Base-by-base conservation (phyloP, 2,329 filamentous ascomycete species). In the Beauveria pseudobassiana region DNA sequence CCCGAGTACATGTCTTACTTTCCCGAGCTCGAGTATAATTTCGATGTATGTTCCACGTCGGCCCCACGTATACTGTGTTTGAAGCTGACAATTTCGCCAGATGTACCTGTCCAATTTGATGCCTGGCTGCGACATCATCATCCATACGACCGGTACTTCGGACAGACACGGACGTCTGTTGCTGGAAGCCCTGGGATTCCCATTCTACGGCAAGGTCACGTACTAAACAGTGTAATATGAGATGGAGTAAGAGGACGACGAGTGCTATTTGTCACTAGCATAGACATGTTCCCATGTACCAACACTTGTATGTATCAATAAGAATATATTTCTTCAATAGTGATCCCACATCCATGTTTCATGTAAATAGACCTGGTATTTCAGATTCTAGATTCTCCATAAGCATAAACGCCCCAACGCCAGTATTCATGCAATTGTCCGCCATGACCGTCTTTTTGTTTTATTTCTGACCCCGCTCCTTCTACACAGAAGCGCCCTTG, bases 1-100 rank as follows among this genome's bases (percentile, higher is more conserved):
- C 16, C 87, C 5, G 87, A 91, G 63, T 85, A 89, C 67, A 86
- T 96, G 69, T 86, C 88, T 56, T 79, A 90, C 66, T 99, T 98
- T 77, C 95, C 95, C 0, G 95, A 99, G 78, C 85, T 99, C 51
- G 93, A 97, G 75, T 86, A 91, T 69, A 97, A 96, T 78, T 96
- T 95, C 72, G 91, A 96, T 76, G 91, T 96, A 77, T 82, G 90
- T 83, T 60, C 43, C 20, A 7, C 26, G 20, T 9, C 9, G 24
- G 52, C 42, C 28, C 60, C 51, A 10, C 8, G 18, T 3, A 22
- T 43, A 14, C 7, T 28, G 16, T 53, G 18, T 20, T 20, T 14
- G 3, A 42, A 42, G 18, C 58, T 71, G 63, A 69, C 51, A 10
- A 2, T 38, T 48, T 51, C 57, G 1, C 49, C 52, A 86, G 81